Base-by-base conservation (phyloP, 768 basidiomycete species). In the Lentinula edodes region DNA sequence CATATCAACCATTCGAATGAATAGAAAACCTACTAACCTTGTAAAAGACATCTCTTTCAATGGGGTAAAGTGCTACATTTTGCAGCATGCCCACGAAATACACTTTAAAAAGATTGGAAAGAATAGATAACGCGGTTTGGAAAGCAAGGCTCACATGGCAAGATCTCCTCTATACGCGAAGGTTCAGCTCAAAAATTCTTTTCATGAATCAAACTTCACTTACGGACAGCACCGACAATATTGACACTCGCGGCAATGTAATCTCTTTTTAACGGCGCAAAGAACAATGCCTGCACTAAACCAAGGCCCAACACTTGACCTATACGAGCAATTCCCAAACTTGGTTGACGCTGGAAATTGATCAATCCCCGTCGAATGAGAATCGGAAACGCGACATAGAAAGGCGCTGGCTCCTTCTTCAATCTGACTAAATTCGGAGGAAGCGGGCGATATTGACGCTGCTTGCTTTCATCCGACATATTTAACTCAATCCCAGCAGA, bases 61-160 rank as follows among this genome's bases (percentile, higher is more conserved):
- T 54, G 5, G 62, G 62, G 32, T 63, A 63, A 3, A 63, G 57
- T 9, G 62, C 58, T 20, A 53, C 56, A 39, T 63, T 63, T 18
- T 59, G 57, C 34, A 63, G 58, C 62, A 63, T 63, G n/a, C 62
- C 62, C 16, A 63, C 62, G 28, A 63, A 63, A 23, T 63, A 63
- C 34, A 63, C 62, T 63, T 28, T 32, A 15, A 38, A 18, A 34
- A 4, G 5, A 0, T 56, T 28, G 20, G 38, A n/a, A 53, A 38
- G 10, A 51, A 35, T 36, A 34, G 51, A 36, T 5, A 38, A 16
- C 6, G n/a, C 5, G 36, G 8, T n/a, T 23, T 20, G 20, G 5
- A 9, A 43, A 23, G 35, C 10, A 45, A 28, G 5, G 35, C 62
- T 59, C 36, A 63, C 62, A 46, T 35, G 62, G 58, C 39, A 63